phyloP scores from a whole-genome alignment of 78 protist genomes.

The Speleostelium caveatum region DNA sequence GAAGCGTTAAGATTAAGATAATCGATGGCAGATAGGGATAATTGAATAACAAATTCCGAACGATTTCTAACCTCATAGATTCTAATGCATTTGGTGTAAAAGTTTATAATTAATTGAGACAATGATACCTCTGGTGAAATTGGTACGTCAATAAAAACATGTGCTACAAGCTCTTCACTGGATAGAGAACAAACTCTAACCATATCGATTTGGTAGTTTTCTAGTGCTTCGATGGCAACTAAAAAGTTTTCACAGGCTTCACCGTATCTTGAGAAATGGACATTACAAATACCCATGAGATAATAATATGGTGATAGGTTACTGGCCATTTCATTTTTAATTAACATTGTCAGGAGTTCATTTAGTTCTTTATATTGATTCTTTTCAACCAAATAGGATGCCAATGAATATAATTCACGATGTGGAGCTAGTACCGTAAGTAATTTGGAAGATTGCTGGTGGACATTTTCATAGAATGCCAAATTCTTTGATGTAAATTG shows the following conservation, averaged over 20 bases:
- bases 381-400: slow-evolving; percentile 40
- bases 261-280: slow-evolving; percentile 20
- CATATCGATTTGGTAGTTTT: slow-evolving; percentile 4
- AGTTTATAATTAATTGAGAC: not conserved
- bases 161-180: slow-evolving; percentile 24
- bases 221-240: slow-evolving; percentile 10
- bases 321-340: not conserved
- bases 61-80: slow-evolving; percentile 47
- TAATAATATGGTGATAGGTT: slow-evolving; percentile 19
- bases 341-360: not conserved
- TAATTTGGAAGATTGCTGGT: not conserved
- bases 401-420: slow-evolving; percentile 13
- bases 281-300: slow-evolving; percentile 50
- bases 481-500: slow-evolving; percentile 1
- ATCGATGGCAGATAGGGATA: slow-evolving; percentile 18
- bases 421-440: not conserved
- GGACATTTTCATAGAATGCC: slow-evolving; percentile 26
- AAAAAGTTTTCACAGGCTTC: slow-evolving; percentile 40
- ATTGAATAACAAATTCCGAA: slow-evolving; percentile 35
- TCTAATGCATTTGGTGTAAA: slow-evolving; percentile 31
- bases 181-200: slow-evolving; percentile 8
- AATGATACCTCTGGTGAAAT: not conserved
- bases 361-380: slow-evolving; percentile 44
- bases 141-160: slow-evolving; percentile 24
- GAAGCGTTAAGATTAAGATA: not conserved